phyloP scores from a whole-genome alignment of 331 rosid genomes.

The Spiraea crenata region DNA sequence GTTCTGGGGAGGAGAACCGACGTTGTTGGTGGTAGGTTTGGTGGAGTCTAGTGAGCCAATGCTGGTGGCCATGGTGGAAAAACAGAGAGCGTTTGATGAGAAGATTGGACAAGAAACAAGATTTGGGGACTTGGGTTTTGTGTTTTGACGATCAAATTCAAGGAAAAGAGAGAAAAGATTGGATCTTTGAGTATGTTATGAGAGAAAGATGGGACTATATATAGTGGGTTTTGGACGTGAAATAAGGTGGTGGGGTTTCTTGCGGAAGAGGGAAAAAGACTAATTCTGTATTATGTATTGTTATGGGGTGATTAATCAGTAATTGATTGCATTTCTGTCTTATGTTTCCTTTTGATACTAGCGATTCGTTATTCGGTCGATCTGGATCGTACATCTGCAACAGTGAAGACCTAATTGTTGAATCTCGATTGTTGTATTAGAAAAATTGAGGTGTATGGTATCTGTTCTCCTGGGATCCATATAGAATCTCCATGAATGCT shows the following conservation, averaged over 20 bases:
- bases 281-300: background rate
- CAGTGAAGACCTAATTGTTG: background rate
- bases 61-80: slow-evolving; percentile 18
- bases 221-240: slow-evolving; percentile 9
- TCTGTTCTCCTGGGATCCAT: background rate
- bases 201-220: background rate
- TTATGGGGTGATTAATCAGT: background rate
- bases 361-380: background rate
- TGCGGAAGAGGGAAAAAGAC: slow-evolving; percentile 24
- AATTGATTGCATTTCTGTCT: too few species aligned
- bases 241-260: slow-evolving; percentile 17
- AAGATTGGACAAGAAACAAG: background rate
- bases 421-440: background rate
- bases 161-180: slow-evolving; percentile 2
- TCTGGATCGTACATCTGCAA: background rate
- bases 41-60: slow-evolving; percentile 21
- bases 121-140: background rate
- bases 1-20: slow-evolving; percentile 19
- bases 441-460: background rate
- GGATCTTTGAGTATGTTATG: slow-evolving; percentile 5
- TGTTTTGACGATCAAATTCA: background rate
- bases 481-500: background rate
- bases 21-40: slow-evolving; percentile 26
- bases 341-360: too few species aligned
- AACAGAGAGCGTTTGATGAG: background rate